Conservation (phyloP, 2,329 filamentous ascomycete species). For the Colletotrichum sojae region DNA sequence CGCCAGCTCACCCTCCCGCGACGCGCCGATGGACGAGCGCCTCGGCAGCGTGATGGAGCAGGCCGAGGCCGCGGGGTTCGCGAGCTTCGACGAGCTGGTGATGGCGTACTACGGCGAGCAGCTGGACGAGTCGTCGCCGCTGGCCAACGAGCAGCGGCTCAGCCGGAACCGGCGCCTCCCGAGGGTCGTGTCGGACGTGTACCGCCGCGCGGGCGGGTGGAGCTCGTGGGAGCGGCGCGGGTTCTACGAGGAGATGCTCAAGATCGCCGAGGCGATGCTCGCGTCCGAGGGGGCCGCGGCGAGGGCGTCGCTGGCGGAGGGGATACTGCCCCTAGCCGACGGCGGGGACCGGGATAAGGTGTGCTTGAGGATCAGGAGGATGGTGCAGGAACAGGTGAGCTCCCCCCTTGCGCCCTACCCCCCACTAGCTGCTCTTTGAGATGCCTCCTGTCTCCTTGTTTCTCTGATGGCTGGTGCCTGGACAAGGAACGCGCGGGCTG, state of each 20-base stretch:
- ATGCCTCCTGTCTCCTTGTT: too few species aligned
- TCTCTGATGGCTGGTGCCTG: too few species aligned
- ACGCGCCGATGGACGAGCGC: conserved; percentile 41
- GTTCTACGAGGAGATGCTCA: conserved; percentile 48
- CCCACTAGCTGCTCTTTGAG: too few species aligned
- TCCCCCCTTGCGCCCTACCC: neutral
- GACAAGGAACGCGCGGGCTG: too few species aligned
- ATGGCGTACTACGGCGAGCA: conserved; percentile 46
- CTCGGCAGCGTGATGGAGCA: conserved; percentile 44
- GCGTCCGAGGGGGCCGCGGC: conserved; percentile 38
- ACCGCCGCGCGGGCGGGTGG: conserved; percentile 38
- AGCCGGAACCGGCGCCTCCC: conserved; percentile 47
- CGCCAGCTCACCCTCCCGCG: neutral
- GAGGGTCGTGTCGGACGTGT: conserved; percentile 44
- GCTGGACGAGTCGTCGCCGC: conserved; percentile 41
- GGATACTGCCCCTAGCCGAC: conserved; percentile 39
- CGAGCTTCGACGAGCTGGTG: conserved; percentile 46
- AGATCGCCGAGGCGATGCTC: conserved; percentile 44
- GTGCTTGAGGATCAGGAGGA: conserved; percentile 15
- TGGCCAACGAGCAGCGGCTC: conserved; percentile 46
- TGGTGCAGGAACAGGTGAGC: conserved; percentile 45
- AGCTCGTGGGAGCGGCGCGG: conserved; percentile 43
- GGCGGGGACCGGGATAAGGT: conserved; percentile 40
- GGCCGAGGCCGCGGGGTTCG: conserved; percentile 44
- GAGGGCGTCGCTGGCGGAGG: conserved; percentile 5